These are phyloP conservation scores for Bimuria novae-zelandiae DNA, from an alignment of 2,329 filamentous ascomycete genomes.

Conservation along the genomic window DNA sequence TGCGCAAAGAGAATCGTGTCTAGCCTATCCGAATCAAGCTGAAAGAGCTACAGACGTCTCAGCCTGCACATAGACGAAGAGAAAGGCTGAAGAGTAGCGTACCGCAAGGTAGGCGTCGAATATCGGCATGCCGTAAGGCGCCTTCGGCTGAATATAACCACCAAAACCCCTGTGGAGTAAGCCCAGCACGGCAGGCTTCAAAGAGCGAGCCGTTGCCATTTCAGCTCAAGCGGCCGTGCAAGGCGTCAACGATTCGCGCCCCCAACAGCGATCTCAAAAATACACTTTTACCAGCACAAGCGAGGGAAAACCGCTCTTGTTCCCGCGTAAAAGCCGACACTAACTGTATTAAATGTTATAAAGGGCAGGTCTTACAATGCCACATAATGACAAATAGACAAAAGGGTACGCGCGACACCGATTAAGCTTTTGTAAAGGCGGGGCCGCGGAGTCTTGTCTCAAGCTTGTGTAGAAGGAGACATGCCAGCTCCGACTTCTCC, in stretches of 20 bases:
- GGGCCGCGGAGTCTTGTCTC: no score
- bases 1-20: no score
- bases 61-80: no score
- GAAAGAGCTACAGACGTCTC: not conserved
- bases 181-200: not conserved
- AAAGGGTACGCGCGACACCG: not conserved
- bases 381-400: not conserved
- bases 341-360: not conserved
- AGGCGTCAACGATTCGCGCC: no score
- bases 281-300: not conserved
- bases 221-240: constrained; percentile 1
- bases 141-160: not conserved
- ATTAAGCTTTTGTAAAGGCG: constrained; percentile 1
- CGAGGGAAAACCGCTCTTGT: not conserved
- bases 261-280: no score
- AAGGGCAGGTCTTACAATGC: not conserved
- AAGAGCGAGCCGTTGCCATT: constrained; percentile 8
- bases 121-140: no score
- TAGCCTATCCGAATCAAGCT: no score
- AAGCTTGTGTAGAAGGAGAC: no score
- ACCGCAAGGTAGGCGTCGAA: no score
- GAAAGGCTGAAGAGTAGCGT: no score
- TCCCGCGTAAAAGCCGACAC: not conserved
- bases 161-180: not conserved
- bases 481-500: not conserved